Percentiles rank a stretch among this genome's conserved stretches.
phyloP scores from a whole-genome alignment of 1,284 basidiomycete species.

The Heterobasidion parviporum region DNA sequence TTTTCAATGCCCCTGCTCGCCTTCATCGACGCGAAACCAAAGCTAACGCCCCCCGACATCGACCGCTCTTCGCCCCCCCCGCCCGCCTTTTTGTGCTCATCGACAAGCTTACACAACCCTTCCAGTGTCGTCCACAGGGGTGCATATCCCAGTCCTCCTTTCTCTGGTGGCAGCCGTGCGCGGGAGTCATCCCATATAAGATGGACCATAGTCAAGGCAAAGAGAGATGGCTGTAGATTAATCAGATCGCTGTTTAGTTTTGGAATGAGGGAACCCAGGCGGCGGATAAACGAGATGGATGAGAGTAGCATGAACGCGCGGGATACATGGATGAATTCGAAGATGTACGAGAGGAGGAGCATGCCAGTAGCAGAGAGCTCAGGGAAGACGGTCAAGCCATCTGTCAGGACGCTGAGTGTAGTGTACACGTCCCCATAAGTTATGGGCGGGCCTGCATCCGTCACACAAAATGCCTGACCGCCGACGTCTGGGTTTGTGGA shows the following conservation, averaged over 20 bases:
- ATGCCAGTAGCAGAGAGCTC: constrained; percentile 45
- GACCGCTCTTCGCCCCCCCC: constrained; percentile 25
- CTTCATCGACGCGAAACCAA: constrained; percentile 25
- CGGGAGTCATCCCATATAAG: constrained; percentile 65
- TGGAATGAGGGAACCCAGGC: constrained; percentile 35
- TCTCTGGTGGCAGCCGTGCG: constrained; percentile 44
- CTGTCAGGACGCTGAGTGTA: constrained; percentile 37
- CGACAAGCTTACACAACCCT: constrained; percentile 31
- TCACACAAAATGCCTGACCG: constrained; percentile 56
- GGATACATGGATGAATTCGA: constrained; percentile 47
- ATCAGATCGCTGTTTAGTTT: constrained; percentile 43
- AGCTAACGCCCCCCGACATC: constrained; percentile 23
- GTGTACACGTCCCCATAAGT: constrained; percentile 56
- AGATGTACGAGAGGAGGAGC: constrained; percentile 41
- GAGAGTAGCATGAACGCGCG: constrained; percentile 29
- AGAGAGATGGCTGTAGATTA: constrained; percentile 63
- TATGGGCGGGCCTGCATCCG: constrained; percentile 52
- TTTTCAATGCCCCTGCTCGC: constrained; percentile 29
- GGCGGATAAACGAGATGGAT: constrained; percentile 20
- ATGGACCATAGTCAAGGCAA: constrained; percentile 53
- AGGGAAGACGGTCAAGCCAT: constrained; percentile 34
- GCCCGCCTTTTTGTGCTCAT: constrained; percentile 37
- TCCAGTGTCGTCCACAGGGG: constrained; percentile 48
- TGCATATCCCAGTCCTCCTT: constrained; percentile 61
- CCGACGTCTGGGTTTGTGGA: constrained; percentile 52